Base-by-base conservation (phyloP, 768 basidiomycete species). In the Mycena metata region DNA sequence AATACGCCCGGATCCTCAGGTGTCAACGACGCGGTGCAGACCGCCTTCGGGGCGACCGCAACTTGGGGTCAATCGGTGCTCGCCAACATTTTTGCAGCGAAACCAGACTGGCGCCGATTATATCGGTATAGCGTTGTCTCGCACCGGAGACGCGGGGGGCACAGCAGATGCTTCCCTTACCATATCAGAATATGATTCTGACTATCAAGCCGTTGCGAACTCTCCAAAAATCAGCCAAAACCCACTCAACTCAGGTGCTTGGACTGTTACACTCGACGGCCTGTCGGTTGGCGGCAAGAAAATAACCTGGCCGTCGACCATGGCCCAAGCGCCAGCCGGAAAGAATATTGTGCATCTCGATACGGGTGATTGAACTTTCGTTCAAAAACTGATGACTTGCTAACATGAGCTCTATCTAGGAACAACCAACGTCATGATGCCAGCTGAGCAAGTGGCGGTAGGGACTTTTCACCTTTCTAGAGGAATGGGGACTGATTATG, bases 141-240 rank as follows among this genome's bases (percentile, higher is more conserved):
- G 70, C 39, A 56, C 47, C 11, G 70, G 70, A 7, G 70, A 71
- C 47, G 36, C 60, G 21, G 70, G 47, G 19, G 66, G 59, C 55
- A 67, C 66, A 4, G 57, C 66, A 21, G 70, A 71, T 26, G 70
- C 66, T 12, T 71, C 70, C 12, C 62, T 71, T 39, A 67, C 70
- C 36, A 71, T 71, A 10, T 41, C 70, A 17, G 70, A 67, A 30
- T 71, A 71, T 51, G 62, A 71, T 41, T 41, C 57, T 2, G 39
- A 63, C 21, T 65, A 71, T 49, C n/a, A 57, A 5, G 59, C 70
- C n/a, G 70, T 71, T 7, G 49, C 49, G 30, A 64, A 67, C 39
- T 21, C 70, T 2, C 70, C 70, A 12, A 64, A 67, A 43, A 19
- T 71, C 11, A 57, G 21, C 2, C 70, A 71, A 45, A 50, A 12